Conservation (phyloP, 1,139 yeast species). For the Debaryomyces coudertii region DNA sequence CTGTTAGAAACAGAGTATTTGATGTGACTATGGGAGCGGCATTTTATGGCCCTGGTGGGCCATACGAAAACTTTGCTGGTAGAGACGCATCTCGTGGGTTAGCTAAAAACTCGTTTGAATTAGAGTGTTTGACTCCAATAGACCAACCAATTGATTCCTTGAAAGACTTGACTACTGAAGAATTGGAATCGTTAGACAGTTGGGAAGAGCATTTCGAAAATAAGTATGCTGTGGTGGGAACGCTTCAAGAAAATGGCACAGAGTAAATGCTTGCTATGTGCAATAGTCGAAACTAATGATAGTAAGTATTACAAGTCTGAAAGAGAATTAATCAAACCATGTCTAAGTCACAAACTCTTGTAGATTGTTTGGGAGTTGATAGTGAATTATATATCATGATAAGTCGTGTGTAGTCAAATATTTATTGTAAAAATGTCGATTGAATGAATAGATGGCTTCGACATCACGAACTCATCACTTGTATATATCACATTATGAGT, state of each 20-base stretch:
- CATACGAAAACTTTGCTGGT: constrained; percentile 94
- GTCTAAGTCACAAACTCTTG: neutral
- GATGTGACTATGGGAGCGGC: constrained; percentile 82
- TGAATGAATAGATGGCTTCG: neutral
- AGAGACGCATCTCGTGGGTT: constrained; percentile 95
- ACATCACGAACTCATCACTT: constrained; percentile 1
- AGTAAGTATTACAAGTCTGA: neutral
- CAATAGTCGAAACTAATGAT: too few species aligned
- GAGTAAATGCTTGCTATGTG: neutral
- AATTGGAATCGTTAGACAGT: constrained; percentile 67
- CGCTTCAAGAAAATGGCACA: constrained; percentile 35
- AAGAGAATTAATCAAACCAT: neutral
- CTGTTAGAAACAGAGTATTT: constrained; percentile 81
- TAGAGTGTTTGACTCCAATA: constrained; percentile 55
- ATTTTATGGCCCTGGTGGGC: constrained; percentile 97
- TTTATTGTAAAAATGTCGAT: neutral
- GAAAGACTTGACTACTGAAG: constrained; percentile 61
- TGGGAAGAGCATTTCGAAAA: constrained; percentile 86
- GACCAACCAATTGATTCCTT: constrained; percentile 76
- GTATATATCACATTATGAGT: constrained; percentile 31
- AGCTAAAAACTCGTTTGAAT: constrained; percentile 87
- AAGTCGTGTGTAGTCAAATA: constrained; percentile 6
- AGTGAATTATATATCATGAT: constrained; percentile 1
- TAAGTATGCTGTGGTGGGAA: constrained; percentile 75
- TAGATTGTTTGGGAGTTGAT: neutral